Base-by-base conservation (phyloP, 2,329 filamentous ascomycete genomes). In the Elsinoe perseae region DNA sequence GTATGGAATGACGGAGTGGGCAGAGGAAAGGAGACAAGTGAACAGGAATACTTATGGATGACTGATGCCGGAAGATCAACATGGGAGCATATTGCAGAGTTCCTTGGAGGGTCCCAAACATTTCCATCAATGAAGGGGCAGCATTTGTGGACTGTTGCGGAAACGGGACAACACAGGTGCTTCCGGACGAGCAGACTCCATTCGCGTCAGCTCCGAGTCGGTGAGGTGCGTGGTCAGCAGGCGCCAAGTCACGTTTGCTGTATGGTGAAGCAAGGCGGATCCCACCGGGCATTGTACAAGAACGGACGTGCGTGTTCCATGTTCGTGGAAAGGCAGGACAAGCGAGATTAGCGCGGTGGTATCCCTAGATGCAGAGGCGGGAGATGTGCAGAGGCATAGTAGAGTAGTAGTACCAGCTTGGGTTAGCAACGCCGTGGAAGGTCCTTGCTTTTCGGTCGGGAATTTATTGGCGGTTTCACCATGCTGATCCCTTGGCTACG, bases 71-170 rank as follows among this genome's bases (percentile, higher is more conserved):
- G 27, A 30, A 21, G 23, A 9, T 20, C 40, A 43, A 43, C 23
- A 43, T 18, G 23, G 16, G 23, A 9, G 44, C 23, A 50, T 20
- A 32, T 30, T 36, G 48, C 16, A 34, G 27, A 14, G 6, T 14
- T 34, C 10, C 23, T 2, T 23, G 9, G 21, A n/a, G n/a, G 4
- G 10, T 20, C 16, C 9, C 27, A n/a, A 23, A 20, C 28, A 20
- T 52, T 52, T 52, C 48, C 48, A 36, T 52, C 48, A 36, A 52
- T 52, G 48, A 52, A 52, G 48, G 48, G 48, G 23, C 43, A 48
- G 23, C 43, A 48, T 32, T n/a, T 18, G 23, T 23, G 8, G 8
- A 20, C 14, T 20, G 9, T 9, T 18, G n/a, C 36, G 20, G 23
- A n/a, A 48, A n/a, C n/a, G 30, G 23, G 23, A 48, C 23, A 28